Conservation (phyloP, 2,329 filamentous ascomycete species). For the Chrysoporthe deuterocubensis region DNA sequence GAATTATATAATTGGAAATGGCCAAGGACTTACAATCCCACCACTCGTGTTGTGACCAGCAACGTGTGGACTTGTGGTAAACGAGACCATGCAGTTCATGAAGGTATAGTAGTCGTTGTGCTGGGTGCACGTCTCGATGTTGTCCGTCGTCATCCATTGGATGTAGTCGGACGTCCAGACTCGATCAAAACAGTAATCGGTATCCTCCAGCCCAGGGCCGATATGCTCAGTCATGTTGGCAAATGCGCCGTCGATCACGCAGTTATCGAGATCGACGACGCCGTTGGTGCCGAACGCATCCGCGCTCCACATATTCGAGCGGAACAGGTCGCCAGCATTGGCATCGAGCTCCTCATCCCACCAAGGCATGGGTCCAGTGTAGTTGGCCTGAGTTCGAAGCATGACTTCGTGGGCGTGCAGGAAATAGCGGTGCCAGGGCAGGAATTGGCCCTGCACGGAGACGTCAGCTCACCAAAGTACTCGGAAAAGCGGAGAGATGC, state of each 20-base stretch:
- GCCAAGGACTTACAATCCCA: neutral
- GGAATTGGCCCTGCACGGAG: slow-evolving; percentile 16
- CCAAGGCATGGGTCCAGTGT: slow-evolving; percentile 34
- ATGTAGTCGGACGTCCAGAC: slow-evolving; percentile 9
- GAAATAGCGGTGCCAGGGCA: slow-evolving; percentile 43
- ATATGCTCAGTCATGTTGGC: slow-evolving; percentile 32
- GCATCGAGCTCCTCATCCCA: slow-evolving; percentile 24
- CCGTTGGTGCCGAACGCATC: slow-evolving; percentile 25
- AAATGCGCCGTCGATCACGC: slow-evolving; percentile 35
- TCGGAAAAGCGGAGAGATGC: neutral
- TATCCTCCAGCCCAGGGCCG: slow-evolving; percentile 30
- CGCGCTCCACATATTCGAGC: slow-evolving; percentile 19
- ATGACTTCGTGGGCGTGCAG: slow-evolving; percentile 39
- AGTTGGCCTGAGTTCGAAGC: slow-evolving; percentile 41
- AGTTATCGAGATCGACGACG: slow-evolving; percentile 25
- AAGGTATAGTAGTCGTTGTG: neutral
- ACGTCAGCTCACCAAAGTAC: neutral
- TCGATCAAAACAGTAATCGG: slow-evolving; percentile 17
- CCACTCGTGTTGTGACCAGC: neutral
- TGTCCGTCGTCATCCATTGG: slow-evolving; percentile 25
- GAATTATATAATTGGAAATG: neutral
- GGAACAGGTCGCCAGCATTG: slow-evolving; percentile 14
- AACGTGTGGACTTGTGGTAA: neutral
- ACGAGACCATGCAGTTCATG: neutral
- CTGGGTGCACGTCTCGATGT: slow-evolving; percentile 1